phyloP scores from a whole-genome alignment of 1,284 basidiomycete species.

The Pulveroboletus sp. region DNA sequence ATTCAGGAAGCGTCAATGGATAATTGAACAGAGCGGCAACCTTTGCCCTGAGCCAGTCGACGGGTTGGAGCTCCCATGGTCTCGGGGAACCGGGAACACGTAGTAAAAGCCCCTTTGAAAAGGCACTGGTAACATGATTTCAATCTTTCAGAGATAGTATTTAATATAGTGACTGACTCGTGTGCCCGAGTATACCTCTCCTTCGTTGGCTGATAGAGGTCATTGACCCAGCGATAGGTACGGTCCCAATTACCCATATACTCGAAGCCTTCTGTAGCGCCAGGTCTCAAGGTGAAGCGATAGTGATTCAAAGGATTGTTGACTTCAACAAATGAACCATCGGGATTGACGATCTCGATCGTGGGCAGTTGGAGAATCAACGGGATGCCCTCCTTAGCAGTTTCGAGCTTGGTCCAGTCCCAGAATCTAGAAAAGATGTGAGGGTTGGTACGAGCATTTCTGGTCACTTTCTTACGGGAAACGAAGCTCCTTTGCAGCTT shows the following conservation, averaged over 20 bases:
- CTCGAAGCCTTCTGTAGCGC: neutral
- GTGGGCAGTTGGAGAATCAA: neutral
- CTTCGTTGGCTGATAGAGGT: neutral
- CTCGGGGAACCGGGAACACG: too few species aligned
- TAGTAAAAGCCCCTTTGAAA: constrained; percentile 1
- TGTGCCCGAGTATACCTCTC: constrained; percentile 15
- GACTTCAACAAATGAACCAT: neutral
- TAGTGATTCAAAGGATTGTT: constrained; percentile 25
- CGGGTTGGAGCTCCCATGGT: too few species aligned
- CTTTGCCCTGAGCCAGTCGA: constrained; percentile 16
- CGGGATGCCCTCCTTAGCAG: constrained; percentile 10
- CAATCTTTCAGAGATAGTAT: neutral
- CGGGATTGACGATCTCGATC: constrained; percentile 1
- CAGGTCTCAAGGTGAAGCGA: constrained; percentile 9
- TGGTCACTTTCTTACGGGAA: constrained; percentile 14
- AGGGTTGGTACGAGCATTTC: neutral
- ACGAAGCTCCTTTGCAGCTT: constrained; percentile 15
- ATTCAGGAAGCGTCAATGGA: constrained; percentile 9
- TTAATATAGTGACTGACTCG: neutral
- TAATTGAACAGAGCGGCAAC: constrained; percentile 15
- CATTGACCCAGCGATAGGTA: constrained; percentile 21
- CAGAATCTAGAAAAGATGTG: constrained; percentile 13
- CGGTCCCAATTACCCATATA: constrained; percentile 19
- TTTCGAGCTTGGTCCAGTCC: constrained; percentile 20
- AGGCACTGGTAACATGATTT: constrained; percentile 9